A percentile compares a stretch with the other conserved stretches of the same genome.
phyloP scores from a whole-genome alignment of 495 filamentous ascomycete genomes.

The Penicillium samsonianum region DNA sequence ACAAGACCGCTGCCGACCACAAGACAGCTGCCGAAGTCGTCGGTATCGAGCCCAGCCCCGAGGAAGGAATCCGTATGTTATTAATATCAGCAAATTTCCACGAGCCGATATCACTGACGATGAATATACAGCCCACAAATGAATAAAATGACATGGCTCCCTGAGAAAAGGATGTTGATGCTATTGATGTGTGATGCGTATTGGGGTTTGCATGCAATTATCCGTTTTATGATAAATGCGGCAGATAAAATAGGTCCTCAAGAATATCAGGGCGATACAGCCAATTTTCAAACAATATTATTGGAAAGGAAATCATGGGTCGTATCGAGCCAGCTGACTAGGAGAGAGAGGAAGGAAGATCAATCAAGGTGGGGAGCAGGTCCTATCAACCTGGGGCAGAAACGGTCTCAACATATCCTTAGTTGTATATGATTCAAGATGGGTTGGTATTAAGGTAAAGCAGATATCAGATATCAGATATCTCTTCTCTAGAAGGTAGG shows the following conservation, averaged over 20 bases:
- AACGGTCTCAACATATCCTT: too few species aligned
- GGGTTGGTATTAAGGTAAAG: not conserved
- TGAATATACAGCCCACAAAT: constrained; percentile 43
- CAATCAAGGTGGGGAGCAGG: too few species aligned
- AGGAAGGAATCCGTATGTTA: constrained; percentile 69
- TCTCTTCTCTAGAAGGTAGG: not conserved
- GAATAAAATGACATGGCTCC: constrained; percentile 23
- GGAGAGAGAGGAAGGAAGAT: too few species aligned
- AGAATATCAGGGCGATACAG: constrained; percentile 7
- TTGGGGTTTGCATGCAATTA: constrained; percentile 12
- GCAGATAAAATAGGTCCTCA: constrained; percentile 15
- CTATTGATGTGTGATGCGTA: constrained; percentile 5
- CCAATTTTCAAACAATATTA: not conserved
- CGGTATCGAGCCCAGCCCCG: constrained; percentile 61
- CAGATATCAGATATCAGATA: too few species aligned
- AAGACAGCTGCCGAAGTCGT: constrained; percentile 67
- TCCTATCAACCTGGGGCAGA: too few species aligned
- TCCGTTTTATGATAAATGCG: constrained; percentile 17
- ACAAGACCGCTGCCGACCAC: constrained; percentile 47
- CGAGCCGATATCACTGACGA: constrained; percentile 32
- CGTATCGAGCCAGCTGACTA: too few species aligned
- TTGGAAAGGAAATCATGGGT: too few species aligned
- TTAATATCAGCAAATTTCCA: constrained; percentile 33
- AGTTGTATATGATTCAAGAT: not conserved
- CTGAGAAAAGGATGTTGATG: constrained; percentile 8